phyloP scores from a whole-genome alignment of 1,284 basidiomycete genomes.

The Heterobasidion parviporum region DNA sequence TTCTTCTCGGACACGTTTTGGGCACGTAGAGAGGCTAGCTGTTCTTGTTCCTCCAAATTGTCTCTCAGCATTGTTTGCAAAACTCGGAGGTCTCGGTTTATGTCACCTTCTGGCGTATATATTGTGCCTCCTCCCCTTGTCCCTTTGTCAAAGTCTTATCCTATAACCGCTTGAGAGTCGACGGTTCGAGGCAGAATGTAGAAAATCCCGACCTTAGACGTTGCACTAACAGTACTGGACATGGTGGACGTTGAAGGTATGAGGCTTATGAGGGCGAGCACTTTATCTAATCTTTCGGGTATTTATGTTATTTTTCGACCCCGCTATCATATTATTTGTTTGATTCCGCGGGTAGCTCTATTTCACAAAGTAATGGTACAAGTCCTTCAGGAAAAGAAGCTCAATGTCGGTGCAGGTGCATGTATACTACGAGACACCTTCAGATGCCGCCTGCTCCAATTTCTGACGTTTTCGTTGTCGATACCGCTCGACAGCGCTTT shows the following conservation, averaged over 20 bases:
- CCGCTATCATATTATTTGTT: no score
- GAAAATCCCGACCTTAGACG: not conserved
- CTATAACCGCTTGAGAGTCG: slow-evolving; percentile 9
- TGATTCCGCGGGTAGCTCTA: no score
- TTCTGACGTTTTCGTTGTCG: slow-evolving; percentile 73
- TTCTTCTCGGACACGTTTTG: slow-evolving; percentile 8
- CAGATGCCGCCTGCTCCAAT: slow-evolving; percentile 40
- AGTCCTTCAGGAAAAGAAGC: no score
- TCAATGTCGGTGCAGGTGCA: no score
- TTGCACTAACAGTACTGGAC: not conserved
- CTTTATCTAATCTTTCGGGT: no score
- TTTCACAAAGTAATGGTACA: no score
- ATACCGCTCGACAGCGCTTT: slow-evolving; percentile 70
- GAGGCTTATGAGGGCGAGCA: no score
- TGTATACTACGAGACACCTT: not conserved
- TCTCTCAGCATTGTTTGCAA: not conserved
- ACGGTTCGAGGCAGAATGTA: not conserved
- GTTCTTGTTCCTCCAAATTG: slow-evolving; percentile 21
- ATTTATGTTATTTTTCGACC: no score
- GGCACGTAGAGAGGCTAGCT: slow-evolving; percentile 21
- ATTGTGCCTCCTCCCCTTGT: slow-evolving; percentile 22
- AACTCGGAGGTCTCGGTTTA: not conserved
- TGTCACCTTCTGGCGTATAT: slow-evolving; percentile 23
- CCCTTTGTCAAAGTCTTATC: slow-evolving; percentile 23
- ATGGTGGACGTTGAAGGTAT: not conserved